phyloP scores from a whole-genome alignment of 345 rosid genomes.

The Syzygium grande region DNA sequence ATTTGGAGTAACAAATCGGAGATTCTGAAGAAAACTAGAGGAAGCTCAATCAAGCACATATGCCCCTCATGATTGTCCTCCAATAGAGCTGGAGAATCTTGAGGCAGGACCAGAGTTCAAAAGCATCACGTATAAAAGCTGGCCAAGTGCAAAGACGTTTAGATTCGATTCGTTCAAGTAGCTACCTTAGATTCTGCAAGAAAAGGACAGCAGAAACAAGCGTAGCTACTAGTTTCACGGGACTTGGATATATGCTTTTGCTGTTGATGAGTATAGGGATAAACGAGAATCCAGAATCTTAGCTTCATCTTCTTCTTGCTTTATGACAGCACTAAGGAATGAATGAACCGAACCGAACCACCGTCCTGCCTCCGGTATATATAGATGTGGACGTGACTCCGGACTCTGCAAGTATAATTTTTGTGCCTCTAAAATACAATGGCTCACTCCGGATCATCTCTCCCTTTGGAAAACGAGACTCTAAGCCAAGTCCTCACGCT shows the following conservation, averaged over 20 bases:
- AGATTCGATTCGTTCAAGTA: not conserved
- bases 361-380: not conserved
- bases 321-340: not conserved
- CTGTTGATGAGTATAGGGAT: not conserved
- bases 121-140: not conserved
- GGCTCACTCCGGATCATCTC: conserved; percentile 9
- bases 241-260: not conserved
- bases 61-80: not conserved
- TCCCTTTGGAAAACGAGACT: conserved; percentile 24
- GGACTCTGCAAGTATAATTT: not conserved
- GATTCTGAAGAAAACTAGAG: not conserved
- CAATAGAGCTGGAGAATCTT: not conserved
- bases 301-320: not conserved
- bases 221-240: not conserved
- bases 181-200: not conserved
- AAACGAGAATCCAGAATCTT: not conserved
- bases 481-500: conserved; percentile 34
- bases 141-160: not conserved
- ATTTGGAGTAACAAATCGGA: not conserved
- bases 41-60: not conserved
- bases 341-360: not conserved
- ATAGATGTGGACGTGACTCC: not conserved
- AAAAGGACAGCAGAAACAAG: not conserved
- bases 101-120: not conserved
- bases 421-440: not conserved